These are phyloP conservation scores for Marsdenia floribunda DNA, from an alignment of 257 asterid genomes.

Conservation along the genomic window DNA sequence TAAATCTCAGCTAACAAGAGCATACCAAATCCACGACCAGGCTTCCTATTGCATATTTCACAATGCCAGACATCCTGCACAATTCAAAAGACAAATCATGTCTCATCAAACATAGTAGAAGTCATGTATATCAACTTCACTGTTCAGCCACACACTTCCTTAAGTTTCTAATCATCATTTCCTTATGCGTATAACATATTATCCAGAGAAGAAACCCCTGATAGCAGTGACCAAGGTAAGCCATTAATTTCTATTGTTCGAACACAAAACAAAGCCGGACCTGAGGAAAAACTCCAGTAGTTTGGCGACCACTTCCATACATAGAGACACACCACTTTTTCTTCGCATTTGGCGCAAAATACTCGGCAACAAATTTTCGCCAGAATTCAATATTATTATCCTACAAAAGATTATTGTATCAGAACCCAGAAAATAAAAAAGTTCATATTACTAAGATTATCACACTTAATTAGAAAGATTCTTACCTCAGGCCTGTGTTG, in stretches of 20 bases:
- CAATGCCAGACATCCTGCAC: slow-evolving; percentile 98
- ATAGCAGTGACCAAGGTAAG: neutral
- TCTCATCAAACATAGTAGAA: neutral
- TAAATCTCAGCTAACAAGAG: slow-evolving; percentile 10
- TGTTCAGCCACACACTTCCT: neutral
- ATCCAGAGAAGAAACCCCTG: neutral
- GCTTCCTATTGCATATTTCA: slow-evolving; percentile 93
- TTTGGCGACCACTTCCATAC: slow-evolving; percentile 96
- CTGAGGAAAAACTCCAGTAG: slow-evolving; percentile 95
- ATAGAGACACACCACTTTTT: slow-evolving; percentile 97
- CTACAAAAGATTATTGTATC: slow-evolving; percentile 34
- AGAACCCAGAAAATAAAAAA: neutral
- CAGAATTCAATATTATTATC: slow-evolving; percentile 86
- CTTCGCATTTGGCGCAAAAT: slow-evolving; percentile 88
- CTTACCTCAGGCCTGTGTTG: slow-evolving; percentile 94
- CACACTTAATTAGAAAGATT: neutral
- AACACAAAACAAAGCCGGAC: slow-evolving; percentile 26
- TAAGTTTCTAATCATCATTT: too few relatives aligned
- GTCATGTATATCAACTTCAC: neutral
- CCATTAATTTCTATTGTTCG: neutral
- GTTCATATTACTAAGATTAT: neutral
- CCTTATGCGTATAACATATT: neutral
- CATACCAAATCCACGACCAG: slow-evolving; percentile 99
- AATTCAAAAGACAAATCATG: neutral
- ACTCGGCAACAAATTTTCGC: slow-evolving; percentile 88